Conservation (phyloP, 345 rosid species). For the Firmiana major region DNA sequence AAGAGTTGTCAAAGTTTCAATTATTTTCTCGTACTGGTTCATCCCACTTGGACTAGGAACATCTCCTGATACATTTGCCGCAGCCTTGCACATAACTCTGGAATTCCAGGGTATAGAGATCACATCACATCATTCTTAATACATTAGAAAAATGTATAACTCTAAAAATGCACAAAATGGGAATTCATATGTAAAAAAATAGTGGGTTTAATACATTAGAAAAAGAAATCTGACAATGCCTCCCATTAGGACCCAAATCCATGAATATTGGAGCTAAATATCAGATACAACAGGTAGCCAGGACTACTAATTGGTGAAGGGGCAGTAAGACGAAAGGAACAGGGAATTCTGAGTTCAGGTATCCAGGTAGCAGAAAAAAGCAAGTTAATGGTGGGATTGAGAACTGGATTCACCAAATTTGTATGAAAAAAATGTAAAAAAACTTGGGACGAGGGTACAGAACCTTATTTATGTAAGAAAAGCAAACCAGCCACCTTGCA, state of each 20-base stretch:
- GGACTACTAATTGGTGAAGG: neutral
- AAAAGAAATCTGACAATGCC: neutral
- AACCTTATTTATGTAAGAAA: neutral
- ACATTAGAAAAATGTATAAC: no score
- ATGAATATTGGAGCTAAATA: neutral
- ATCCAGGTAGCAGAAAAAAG: neutral
- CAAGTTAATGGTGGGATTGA: neutral
- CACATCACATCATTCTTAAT: neutral
- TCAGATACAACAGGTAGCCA: neutral
- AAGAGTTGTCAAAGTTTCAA: constrained; percentile 84
- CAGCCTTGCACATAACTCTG: constrained; percentile 54
- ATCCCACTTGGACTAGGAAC: constrained; percentile 46
- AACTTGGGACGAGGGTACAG: neutral
- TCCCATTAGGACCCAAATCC: neutral
- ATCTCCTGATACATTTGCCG: constrained; percentile 60
- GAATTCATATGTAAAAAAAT: neutral
- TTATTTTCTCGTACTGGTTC: constrained; percentile 70
- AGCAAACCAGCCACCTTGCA: neutral
- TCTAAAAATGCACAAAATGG: neutral
- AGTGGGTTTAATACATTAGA: neutral
- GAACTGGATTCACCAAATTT: neutral
- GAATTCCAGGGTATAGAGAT: constrained; percentile 34
- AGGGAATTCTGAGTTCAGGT: neutral
- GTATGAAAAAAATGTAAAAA: neutral
- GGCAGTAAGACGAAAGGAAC: neutral